phyloP scores from a whole-genome alignment of 257 asterid species.

The Jasminum sambac region DNA sequence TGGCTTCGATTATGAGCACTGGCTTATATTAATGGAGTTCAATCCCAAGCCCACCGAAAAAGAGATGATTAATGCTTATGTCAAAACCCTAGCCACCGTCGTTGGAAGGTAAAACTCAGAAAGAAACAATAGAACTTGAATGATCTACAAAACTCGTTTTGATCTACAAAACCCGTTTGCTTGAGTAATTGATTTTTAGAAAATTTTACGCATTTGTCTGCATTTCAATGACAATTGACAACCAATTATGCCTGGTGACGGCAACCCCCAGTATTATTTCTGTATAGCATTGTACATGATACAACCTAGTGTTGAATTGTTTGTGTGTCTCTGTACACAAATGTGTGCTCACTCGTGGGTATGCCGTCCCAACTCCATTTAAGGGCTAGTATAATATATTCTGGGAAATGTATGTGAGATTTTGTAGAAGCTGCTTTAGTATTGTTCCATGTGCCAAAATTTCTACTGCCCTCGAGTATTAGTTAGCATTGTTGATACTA shows the following conservation, averaged over 20 bases:
- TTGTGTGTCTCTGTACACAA: neutral
- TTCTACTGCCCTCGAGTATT: neutral
- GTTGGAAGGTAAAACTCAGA: slow-evolving; percentile 60
- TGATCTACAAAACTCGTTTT: too few species aligned
- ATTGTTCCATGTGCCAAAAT: neutral
- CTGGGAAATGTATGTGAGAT: neutral
- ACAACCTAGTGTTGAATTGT: neutral
- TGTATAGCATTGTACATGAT: neutral
- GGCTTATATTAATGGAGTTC: slow-evolving; percentile 90
- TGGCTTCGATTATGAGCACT: slow-evolving; percentile 95
- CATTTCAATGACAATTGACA: neutral
- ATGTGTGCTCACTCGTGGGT: neutral
- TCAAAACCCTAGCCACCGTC: slow-evolving; percentile 77
- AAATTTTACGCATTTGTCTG: neutral
- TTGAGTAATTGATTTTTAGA: neutral
- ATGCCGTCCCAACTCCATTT: neutral
- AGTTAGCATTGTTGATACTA: neutral
- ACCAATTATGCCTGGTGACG: neutral
- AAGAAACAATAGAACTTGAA: neutral
- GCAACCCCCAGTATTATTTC: neutral
- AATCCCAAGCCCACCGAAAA: slow-evolving; percentile 67
- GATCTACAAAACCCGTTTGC: neutral
- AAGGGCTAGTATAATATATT: neutral
- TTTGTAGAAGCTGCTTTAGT: neutral
- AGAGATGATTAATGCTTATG: slow-evolving; percentile 77